A percentile compares a stretch with the other conserved stretches of the same genome.
Evolutionary conservation across 129 eudicot genomes (phyloP).

Genomic region (Heracleum sosnowskyi): DNA sequence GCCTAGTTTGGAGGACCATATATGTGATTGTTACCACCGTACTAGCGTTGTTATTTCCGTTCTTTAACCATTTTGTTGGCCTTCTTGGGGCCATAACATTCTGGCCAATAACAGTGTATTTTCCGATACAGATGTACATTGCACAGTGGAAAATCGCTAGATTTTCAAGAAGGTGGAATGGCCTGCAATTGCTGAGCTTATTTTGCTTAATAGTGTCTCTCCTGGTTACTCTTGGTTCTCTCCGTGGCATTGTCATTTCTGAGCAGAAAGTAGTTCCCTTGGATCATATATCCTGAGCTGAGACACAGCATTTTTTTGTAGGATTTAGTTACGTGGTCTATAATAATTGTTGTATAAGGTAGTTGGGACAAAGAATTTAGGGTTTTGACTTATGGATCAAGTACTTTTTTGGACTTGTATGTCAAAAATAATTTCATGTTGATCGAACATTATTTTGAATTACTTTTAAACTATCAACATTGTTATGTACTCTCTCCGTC

Average conservation of each 20-base stretch:
- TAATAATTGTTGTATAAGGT: background rate
- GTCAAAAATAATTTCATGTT: too few relatives aligned
- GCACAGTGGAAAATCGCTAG: constrained; percentile 33
- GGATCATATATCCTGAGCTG: constrained; percentile 16
- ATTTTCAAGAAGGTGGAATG: constrained; percentile 38
- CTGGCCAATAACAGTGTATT: constrained; percentile 80
- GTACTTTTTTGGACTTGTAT: too few relatives aligned
- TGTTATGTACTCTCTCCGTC: too few relatives aligned
- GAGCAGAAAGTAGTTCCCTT: constrained; percentile 35
- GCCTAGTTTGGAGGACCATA: constrained; percentile 52
- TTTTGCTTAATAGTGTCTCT: constrained; percentile 48
- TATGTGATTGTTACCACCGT: constrained; percentile 48
- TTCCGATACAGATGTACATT: constrained; percentile 65
- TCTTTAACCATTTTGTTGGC: constrained; percentile 70
- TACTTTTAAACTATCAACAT: too few relatives aligned
- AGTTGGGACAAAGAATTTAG: background rate
- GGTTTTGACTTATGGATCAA: background rate
- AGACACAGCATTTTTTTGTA: too few relatives aligned
- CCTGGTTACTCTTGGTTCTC: constrained; percentile 54
- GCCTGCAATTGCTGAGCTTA: constrained; percentile 40
- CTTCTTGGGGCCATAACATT: constrained; percentile 60
- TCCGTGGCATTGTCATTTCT: constrained; percentile 40
- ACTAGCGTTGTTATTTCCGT: constrained; percentile 60
- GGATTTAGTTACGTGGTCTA: background rate
- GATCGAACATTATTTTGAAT: too few relatives aligned